Evolutionary conservation across 805 yeast genomes (phyloP).

Genomic region (Phaffomyces antillensis): DNA sequence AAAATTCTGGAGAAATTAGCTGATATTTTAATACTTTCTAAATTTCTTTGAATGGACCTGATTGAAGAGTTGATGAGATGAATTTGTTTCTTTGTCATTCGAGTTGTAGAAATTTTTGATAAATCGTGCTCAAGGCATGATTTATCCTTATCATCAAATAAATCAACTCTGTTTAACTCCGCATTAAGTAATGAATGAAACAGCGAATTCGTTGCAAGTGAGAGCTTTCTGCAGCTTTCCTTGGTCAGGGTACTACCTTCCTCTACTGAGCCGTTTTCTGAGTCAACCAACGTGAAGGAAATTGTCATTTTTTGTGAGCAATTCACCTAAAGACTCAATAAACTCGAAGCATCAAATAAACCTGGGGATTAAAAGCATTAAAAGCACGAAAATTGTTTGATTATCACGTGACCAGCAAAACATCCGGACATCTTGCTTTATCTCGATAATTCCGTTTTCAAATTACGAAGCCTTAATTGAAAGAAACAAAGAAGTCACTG

Average conservation of each 20-base stretch:
- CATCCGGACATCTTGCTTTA: not conserved
- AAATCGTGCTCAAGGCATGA: conserved; percentile 9
- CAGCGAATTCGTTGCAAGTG: conserved; percentile 19
- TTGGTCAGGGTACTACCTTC: not conserved
- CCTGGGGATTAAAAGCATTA: too few relatives aligned
- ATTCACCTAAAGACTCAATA: not conserved
- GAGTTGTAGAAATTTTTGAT: conserved; percentile 12
- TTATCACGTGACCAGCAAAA: not conserved
- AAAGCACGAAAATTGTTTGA: not conserved
- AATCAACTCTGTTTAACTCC: conserved; percentile 19
- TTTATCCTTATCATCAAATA: conserved; percentile 13
- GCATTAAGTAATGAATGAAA: conserved; percentile 23
- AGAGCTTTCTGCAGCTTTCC: conserved; percentile 9
- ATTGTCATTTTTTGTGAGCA: not conserved
- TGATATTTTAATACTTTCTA: conserved; percentile 23
- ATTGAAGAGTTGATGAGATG: conserved; percentile 23
- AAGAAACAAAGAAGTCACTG: not conserved
- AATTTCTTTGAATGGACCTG: conserved; percentile 24
- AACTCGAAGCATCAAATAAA: too few relatives aligned
- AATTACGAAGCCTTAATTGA: not conserved
- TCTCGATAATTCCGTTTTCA: not conserved
- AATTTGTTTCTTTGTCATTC: conserved; percentile 23
- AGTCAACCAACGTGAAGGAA: not conserved
- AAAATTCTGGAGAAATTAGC: conserved; percentile 21
- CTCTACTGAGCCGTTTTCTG: not conserved